These are phyloP conservation scores for Blastobotrys malaysiensis DNA, from an alignment of 1,139 yeast genomes.

Conservation along the genomic window DNA sequence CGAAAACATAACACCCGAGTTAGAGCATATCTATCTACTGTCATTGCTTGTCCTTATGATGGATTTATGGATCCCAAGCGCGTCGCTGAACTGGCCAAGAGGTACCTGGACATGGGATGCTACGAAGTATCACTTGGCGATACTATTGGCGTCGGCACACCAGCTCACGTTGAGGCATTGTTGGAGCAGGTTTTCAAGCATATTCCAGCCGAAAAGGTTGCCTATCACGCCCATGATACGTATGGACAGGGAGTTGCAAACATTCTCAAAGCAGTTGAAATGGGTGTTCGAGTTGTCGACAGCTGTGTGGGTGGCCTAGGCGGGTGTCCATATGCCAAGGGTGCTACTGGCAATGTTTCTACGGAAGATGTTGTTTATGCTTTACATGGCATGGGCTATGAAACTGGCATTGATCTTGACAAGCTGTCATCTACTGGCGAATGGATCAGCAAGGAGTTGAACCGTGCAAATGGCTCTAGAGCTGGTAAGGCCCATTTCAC, in stretches of 20 bases:
- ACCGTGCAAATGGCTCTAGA: conserved; percentile 28
- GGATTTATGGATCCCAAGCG: conserved; percentile 32
- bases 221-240: conserved; percentile 37
- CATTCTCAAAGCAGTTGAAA: conserved; percentile 30
- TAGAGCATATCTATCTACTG: conserved; percentile 34
- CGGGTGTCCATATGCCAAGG: conserved; percentile 38
- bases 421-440: conserved; percentile 29
- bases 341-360: conserved; percentile 36
- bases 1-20: conserved; percentile 24
- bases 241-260: conserved; percentile 37
- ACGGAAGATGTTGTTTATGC: conserved; percentile 36
- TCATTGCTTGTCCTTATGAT: conserved; percentile 35
- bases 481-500: conserved; percentile 31
- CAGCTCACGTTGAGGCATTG: conserved; percentile 27
- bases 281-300: conserved; percentile 34
- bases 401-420: conserved; percentile 31
- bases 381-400: conserved; percentile 33
- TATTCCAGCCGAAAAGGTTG: conserved; percentile 28
- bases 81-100: conserved; percentile 29
- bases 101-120: conserved; percentile 32
- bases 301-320: conserved; percentile 35
- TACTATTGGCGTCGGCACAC: conserved; percentile 36
- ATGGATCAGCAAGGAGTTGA: conserved; percentile 29
- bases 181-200: conserved; percentile 24
- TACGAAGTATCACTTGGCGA: conserved; percentile 36